A percentile compares a stretch with the other conserved stretches of the same genome.
phyloP scores from a whole-genome alignment of 257 asterid genomes.

The Salvia miltiorrhiza region DNA sequence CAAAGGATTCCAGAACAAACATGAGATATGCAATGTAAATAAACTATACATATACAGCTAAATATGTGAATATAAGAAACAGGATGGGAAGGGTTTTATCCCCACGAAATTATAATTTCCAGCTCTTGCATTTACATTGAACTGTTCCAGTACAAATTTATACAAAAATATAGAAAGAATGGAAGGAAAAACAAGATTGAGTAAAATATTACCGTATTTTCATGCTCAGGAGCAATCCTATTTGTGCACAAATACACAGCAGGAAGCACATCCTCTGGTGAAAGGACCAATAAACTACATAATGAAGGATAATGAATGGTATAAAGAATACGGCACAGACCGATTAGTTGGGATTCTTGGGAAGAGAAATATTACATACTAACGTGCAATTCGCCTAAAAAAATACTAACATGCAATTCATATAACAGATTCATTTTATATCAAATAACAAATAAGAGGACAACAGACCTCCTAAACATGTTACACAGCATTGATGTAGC shows the following conservation, averaged over 20 bases:
- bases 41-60: neutral
- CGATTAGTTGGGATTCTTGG: conserved; percentile 11
- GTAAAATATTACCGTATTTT: conserved; percentile 55
- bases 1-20: neutral
- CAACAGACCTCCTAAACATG: conserved; percentile 85
- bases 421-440: neutral
- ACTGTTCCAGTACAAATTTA: neutral
- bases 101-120: conserved; percentile 2
- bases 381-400: neutral
- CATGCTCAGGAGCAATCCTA: conserved; percentile 92
- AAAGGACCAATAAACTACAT: conserved; percentile 76
- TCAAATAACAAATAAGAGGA: conserved; percentile 7
- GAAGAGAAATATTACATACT: neutral
- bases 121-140: neutral
- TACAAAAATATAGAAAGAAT: conserved; percentile 8
- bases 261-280: conserved; percentile 88
- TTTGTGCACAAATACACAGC: conserved; percentile 84
- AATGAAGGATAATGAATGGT: conserved; percentile 25
- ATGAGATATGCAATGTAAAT: neutral
- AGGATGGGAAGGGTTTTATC: neutral
- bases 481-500: conserved; percentile 84
- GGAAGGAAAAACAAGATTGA: conserved; percentile 12
- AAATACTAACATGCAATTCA: neutral
- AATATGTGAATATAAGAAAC: conserved; percentile 4
- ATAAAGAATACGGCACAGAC: conserved; percentile 8